Evolutionary conservation across 108 stramenopile species (phyloP).

Genomic region (Cyclotella cryptica): DNA sequence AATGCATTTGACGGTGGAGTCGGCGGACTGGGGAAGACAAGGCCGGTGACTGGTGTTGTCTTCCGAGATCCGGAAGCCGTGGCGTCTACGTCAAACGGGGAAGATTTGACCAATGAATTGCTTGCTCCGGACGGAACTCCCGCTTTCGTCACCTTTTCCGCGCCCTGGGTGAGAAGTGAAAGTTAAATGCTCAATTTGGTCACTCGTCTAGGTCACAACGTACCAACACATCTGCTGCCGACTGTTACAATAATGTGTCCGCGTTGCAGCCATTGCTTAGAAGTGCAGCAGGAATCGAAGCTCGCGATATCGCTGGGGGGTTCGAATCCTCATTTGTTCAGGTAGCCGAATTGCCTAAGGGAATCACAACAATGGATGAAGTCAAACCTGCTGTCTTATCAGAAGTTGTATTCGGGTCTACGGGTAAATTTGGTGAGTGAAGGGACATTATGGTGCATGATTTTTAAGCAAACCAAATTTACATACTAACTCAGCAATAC

Average conservation of each 20-base stretch:
- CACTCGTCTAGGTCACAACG: neutral
- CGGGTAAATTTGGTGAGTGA: constrained; percentile 66
- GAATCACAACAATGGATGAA: constrained; percentile 30
- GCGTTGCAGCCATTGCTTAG: constrained; percentile 59
- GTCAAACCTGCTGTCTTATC: constrained; percentile 39
- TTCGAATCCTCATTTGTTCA: constrained; percentile 82
- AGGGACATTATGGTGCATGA: neutral
- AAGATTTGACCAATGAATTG: constrained; percentile 43
- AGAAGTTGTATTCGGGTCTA: constrained; percentile 54
- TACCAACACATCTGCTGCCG: neutral
- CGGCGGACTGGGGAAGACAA: constrained; percentile 86
- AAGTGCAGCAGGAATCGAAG: constrained; percentile 72
- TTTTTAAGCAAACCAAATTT: too few relatives aligned
- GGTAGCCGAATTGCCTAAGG: constrained; percentile 61
- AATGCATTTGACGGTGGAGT: constrained; percentile 83
- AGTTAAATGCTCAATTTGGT: neutral
- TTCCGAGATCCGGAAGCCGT: constrained; percentile 54
- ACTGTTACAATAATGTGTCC: neutral
- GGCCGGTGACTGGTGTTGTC: constrained; percentile 80
- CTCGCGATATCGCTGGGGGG: constrained; percentile 65
- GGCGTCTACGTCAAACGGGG: constrained; percentile 21
- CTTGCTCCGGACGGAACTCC: constrained; percentile 50
- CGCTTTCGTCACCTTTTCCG: constrained; percentile 41
- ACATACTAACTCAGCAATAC: neutral
- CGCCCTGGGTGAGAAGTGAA: constrained; percentile 41